Base-by-base conservation (phyloP, 352 stramenopile genomes). In the Stramenopiles sp. region DNA sequence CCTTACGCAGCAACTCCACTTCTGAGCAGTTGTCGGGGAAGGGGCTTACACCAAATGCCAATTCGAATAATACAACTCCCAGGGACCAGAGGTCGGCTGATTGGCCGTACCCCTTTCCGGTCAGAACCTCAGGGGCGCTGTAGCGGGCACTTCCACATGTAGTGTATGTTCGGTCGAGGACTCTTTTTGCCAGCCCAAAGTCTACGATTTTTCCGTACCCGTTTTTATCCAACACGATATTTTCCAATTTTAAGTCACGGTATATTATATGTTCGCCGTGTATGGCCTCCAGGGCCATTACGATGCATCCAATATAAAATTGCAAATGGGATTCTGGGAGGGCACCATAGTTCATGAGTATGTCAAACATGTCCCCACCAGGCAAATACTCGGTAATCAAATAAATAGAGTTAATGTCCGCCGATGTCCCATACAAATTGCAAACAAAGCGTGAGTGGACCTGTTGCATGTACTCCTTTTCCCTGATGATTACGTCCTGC, bases 41-140 rank as follows among this genome's bases (percentile, higher is more conserved):
- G n/a, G n/a, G n/a, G n/a, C n/a, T n/a, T n/a, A n/a, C n/a, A n/a
- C n/a, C n/a, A n/a, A n/a, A n/a, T n/a, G n/a, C n/a, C n/a, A n/a
- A n/a, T n/a, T n/a, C n/a, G n/a, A n/a, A 96, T 84, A 96, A 88
- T 74, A 96, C 94, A 6, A 95, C 89, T 18, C 90, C 90, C 4
- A 96, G 78, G 1, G 84, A 92, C 90, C 90, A 96, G 18, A 95
- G 90, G 79, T 96, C 89, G 0, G 89, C 89, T 75, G 93, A 86
- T 32, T 86, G 85, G 25, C 87, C 86, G 78, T 96, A 96, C 1
- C 89, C 89, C 1, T 89, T 83, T 30, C 89, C 82, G 2, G 86
- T 86, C 4, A 96, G 82, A 30, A 96, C 89, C 18, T 18, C 12
- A 18, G n/a, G n/a, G n/a, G n/a, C n/a, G n/a, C n/a, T n/a, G n/a